These are phyloP conservation scores for Globisporangium viniferum DNA, from an alignment of 352 stramenopile species.

Conservation along the genomic window DNA sequence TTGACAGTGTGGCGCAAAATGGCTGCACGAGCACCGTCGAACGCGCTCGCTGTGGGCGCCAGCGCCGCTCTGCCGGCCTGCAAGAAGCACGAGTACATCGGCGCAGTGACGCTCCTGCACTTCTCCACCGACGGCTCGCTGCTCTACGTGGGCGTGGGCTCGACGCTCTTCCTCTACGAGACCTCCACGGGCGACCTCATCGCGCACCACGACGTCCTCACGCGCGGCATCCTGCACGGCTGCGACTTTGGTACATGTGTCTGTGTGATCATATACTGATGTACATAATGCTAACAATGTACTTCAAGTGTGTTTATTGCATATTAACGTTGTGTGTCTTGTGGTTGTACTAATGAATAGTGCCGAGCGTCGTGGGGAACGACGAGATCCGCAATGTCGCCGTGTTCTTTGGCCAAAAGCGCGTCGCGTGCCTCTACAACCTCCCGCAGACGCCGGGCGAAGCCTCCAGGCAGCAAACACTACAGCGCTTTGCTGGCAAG, in stretches of 20 bases:
- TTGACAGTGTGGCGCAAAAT: neutral
- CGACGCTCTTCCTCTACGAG: constrained; percentile 66
- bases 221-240: constrained; percentile 71
- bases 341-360: neutral
- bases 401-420: constrained; percentile 83
- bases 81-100: constrained; percentile 72
- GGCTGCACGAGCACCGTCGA: neutral
- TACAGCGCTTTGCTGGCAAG: constrained; percentile 33
- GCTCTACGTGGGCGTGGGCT: constrained; percentile 70
- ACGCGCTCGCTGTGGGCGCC: neutral
- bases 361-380: neutral
- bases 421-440: constrained; percentile 48
- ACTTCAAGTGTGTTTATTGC: too few relatives aligned
- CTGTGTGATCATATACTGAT: neutral
- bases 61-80: constrained; percentile 8
- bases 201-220: constrained; percentile 41
- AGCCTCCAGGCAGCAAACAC: constrained; percentile 5
- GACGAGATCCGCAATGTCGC: constrained; percentile 20
- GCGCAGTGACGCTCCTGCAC: constrained; percentile 76
- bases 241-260: constrained; percentile 51
- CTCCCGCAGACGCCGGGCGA: constrained; percentile 41
- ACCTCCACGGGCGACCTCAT: constrained; percentile 43
- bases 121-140: constrained; percentile 71
- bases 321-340: neutral
- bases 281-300: too few relatives aligned